phyloP scores from a whole-genome alignment of 768 basidiomycete species.

The Phylloporus rhodoxanthus region DNA sequence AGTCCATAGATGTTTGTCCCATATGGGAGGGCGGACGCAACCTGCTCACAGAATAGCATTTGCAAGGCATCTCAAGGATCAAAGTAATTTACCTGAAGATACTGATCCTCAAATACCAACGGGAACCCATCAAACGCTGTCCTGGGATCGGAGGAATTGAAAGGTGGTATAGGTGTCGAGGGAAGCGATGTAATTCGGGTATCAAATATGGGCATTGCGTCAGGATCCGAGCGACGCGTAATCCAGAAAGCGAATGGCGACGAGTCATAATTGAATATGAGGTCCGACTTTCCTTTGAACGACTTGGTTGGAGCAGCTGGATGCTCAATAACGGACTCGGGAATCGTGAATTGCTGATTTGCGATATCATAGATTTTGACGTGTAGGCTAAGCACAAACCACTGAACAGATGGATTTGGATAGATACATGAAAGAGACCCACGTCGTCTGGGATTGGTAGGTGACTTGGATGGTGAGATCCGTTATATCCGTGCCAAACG shows the following conservation, averaged over 20 bases:
- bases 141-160: constrained; percentile 44
- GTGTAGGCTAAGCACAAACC: constrained; percentile 43
- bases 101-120: constrained; percentile 75
- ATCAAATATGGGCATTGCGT: constrained; percentile 58
- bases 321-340: constrained; percentile 45
- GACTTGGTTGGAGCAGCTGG: constrained; percentile 34
- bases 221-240: constrained; percentile 56
- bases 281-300: constrained; percentile 44
- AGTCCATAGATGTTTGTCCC: constrained; percentile 73
- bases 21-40: constrained; percentile 60
- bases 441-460: constrained; percentile 56
- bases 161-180: constrained; percentile 50
- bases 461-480: constrained; percentile 61
- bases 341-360: constrained; percentile 61
- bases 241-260: constrained; percentile 79
- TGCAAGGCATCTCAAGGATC: background rate
- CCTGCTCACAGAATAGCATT: constrained; percentile 26
- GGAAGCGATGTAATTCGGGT: constrained; percentile 62
- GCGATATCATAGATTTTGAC: constrained; percentile 62
- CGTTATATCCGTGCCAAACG: constrained; percentile 55
- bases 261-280: constrained; percentile 61
- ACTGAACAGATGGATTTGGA: background rate
- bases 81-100: constrained; percentile 52
- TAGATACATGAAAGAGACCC: constrained; percentile 5
- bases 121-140: constrained; percentile 60